phyloP scores from a whole-genome alignment of 345 rosid species.

The Ailanthus altissimus region DNA sequence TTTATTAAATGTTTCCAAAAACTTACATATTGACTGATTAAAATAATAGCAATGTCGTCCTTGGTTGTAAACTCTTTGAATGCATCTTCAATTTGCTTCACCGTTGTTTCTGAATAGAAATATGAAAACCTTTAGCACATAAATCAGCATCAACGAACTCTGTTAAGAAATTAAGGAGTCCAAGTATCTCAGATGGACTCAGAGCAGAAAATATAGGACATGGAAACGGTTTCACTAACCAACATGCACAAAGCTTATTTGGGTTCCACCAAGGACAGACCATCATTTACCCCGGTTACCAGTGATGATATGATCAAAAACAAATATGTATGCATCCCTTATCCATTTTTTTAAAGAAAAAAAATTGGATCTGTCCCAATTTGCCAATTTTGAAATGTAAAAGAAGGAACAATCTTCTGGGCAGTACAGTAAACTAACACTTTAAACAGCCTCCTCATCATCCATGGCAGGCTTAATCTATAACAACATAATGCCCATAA shows the following conservation, averaged over 20 bases:
- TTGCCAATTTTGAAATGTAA: not conserved
- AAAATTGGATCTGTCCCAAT: no score
- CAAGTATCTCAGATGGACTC: not conserved
- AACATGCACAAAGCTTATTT: not conserved
- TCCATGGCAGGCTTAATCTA: not conserved
- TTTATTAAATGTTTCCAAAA: slow-evolving; percentile 8
- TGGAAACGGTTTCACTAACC: not conserved
- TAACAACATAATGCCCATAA: not conserved
- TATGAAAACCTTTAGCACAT: slow-evolving; percentile 13
- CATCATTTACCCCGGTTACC: not conserved
- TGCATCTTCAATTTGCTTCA: slow-evolving; percentile 79
- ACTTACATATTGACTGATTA: slow-evolving; percentile 88
- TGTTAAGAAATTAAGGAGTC: not conserved
- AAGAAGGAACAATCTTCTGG: no score
- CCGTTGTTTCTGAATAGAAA: slow-evolving; percentile 60
- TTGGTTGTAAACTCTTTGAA: slow-evolving; percentile 80
- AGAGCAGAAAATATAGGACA: not conserved
- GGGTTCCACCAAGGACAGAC: not conserved
- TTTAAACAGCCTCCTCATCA: not conserved
- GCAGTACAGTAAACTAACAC: not conserved
- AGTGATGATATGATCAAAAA: not conserved
- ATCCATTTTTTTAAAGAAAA: no score
- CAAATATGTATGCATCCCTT: not conserved
- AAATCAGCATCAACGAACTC: slow-evolving; percentile 11
- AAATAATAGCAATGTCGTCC: slow-evolving; percentile 73